A percentile compares a stretch with the other conserved stretches of the same genome.
Evolutionary conservation across 2,329 filamentous ascomycete genomes (phyloP).

Genomic region (Fusarium begoniae): DNA sequence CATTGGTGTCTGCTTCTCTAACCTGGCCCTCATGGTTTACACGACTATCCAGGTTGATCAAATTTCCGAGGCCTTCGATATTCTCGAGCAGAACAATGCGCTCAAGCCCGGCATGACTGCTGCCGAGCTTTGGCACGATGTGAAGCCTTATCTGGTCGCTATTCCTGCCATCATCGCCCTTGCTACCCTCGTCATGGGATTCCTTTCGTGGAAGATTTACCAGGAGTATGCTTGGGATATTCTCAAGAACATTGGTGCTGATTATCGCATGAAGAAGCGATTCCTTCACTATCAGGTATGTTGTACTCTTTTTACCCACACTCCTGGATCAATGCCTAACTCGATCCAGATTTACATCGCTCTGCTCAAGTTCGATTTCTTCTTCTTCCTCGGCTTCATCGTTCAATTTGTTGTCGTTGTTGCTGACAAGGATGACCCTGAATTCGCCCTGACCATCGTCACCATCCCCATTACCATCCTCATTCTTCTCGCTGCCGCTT

Average conservation of each 20-base stretch:
- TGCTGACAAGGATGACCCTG: conserved; percentile 70
- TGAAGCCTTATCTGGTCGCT: conserved; percentile 81
- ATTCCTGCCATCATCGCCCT: conserved; percentile 86
- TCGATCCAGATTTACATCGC: conserved; percentile 87
- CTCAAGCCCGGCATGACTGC: conserved; percentile 51
- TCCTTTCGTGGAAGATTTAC: conserved; percentile 93
- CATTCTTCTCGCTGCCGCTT: conserved; percentile 86
- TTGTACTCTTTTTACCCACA: conserved; percentile 1
- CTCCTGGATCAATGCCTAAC: not conserved
- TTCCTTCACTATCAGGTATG: conserved; percentile 95
- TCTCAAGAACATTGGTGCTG: conserved; percentile 98
- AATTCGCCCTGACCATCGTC: conserved; percentile 86
- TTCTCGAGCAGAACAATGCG: conserved; percentile 57
- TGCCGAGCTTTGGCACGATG: conserved; percentile 70
- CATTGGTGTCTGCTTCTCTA: conserved; percentile 93
- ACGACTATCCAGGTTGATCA: conserved; percentile 93
- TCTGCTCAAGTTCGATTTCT: conserved; percentile 98
- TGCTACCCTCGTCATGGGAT: conserved; percentile 75
- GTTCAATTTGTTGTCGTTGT: conserved; percentile 98
- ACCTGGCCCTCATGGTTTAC: conserved; percentile 90
- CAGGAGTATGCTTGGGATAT: conserved; percentile 99
- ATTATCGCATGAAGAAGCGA: conserved; percentile 94
- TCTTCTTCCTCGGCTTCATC: conserved; percentile 99
- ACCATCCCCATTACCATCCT: conserved; percentile 91
- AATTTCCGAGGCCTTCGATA: conserved; percentile 76